Evolutionary conservation across 768 basidiomycete genomes (phyloP).

Genomic region (Punctularia strigosozonata): DNA sequence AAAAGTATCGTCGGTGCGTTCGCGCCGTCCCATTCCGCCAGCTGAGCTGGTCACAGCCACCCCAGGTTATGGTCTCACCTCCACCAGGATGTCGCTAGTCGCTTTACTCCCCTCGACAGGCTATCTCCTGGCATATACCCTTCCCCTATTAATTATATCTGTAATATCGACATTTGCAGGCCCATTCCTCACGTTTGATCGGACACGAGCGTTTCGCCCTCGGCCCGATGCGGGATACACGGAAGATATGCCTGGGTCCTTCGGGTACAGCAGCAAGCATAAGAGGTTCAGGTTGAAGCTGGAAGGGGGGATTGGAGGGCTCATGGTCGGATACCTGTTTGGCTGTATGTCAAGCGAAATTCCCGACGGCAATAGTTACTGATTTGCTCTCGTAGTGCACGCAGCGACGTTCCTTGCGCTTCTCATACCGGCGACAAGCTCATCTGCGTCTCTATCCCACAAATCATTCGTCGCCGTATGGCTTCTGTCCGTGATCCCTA

Average conservation of each 20-base stretch:
- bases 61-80: too few species aligned
- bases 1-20: too few species aligned
- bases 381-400: constrained; percentile 30
- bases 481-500: constrained; percentile 38
- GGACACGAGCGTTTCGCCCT: constrained; percentile 49
- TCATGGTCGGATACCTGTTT: constrained; percentile 44
- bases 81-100: too few species aligned
- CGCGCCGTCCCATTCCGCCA: too few species aligned
- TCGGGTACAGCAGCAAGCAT: constrained; percentile 19
- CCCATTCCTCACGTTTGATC: constrained; percentile 61
- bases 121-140: constrained; percentile 41
- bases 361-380: not conserved
- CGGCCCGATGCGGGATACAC: constrained; percentile 19
- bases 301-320: constrained; percentile 54
- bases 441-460: constrained; percentile 29
- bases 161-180: constrained; percentile 50
- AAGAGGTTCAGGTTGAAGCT: constrained; percentile 27
- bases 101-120: constrained; percentile 34
- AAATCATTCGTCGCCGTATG: constrained; percentile 49
- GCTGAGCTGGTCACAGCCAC: too few species aligned
- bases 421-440: constrained; percentile 39
- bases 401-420: constrained; percentile 48
- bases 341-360: constrained; percentile 31
- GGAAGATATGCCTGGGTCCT: constrained; percentile 14
- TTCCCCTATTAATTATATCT: constrained; percentile 52